Evolutionary conservation across 495 filamentous ascomycete species (phyloP).

Genomic region (Talaromyces thailandensis): DNA sequence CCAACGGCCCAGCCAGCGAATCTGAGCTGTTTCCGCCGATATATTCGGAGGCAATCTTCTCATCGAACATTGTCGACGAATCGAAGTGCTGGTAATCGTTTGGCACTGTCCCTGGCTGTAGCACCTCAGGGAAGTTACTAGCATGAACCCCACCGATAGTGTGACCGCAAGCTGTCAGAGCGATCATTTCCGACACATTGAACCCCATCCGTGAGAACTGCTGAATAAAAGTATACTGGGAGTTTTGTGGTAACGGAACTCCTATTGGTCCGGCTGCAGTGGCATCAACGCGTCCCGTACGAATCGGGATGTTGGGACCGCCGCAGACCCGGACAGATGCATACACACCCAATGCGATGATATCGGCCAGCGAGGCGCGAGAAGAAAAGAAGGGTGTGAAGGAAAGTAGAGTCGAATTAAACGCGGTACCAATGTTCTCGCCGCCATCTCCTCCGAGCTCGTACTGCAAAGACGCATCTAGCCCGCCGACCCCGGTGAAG

Average conservation of each 20-base stretch:
- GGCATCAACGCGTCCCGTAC: constrained; percentile 47
- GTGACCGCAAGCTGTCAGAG: constrained; percentile 53
- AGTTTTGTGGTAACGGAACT: constrained; percentile 52
- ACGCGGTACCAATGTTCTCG: constrained; percentile 51
- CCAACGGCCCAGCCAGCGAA: constrained; percentile 1
- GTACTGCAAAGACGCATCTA: constrained; percentile 53
- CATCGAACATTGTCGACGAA: constrained; percentile 41
- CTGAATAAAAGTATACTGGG: constrained; percentile 35
- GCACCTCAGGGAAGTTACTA: constrained; percentile 43
- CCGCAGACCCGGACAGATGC: constrained; percentile 49
- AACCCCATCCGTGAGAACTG: constrained; percentile 53
- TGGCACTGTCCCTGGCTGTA: constrained; percentile 31
- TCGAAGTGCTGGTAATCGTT: constrained; percentile 41
- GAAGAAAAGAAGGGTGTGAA: constrained; percentile 44
- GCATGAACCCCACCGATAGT: constrained; percentile 53
- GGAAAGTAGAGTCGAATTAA: constrained; percentile 45
- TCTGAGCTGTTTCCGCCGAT: constrained; percentile 29
- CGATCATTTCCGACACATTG: constrained; percentile 46
- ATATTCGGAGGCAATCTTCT: constrained; percentile 47
- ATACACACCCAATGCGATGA: constrained; percentile 52
- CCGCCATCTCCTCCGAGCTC: constrained; percentile 27
- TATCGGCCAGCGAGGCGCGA: constrained; percentile 41
- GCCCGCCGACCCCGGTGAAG: constrained; percentile 38
- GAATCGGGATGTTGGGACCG: constrained; percentile 46
- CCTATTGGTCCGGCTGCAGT: constrained; percentile 36